Evolutionary conservation across 768 basidiomycete species (phyloP).

Genomic region (Brasilioporus rufonigricans): DNA sequence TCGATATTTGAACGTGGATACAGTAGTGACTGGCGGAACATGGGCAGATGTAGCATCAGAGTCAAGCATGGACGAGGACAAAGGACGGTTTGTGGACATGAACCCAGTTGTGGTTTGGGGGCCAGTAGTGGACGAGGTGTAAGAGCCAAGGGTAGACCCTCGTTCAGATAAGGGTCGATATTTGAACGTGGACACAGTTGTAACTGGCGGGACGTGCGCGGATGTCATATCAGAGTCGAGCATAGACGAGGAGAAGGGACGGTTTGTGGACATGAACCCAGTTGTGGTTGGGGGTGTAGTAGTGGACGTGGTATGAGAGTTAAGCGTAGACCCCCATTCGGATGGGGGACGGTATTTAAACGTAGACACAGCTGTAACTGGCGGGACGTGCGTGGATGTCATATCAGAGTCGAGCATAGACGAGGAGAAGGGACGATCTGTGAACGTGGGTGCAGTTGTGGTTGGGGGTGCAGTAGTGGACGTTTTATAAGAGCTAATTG

Average conservation of each 20-base stretch:
- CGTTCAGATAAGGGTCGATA: background rate
- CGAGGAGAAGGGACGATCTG: background rate
- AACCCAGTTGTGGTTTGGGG: background rate
- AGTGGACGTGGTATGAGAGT: background rate
- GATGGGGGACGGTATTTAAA: background rate
- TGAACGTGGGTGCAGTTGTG: background rate
- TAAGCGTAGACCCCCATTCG: too few relatives aligned
- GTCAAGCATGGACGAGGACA: background rate
- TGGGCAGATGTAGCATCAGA: background rate
- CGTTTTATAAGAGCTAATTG: too few relatives aligned
- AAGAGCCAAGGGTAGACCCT: too few relatives aligned
- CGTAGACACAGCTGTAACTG: background rate
- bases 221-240: background rate
- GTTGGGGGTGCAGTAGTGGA: too few relatives aligned
- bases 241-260: background rate
- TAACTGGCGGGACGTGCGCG: background rate
- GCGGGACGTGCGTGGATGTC: background rate
- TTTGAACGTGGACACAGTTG: constrained; percentile 1
- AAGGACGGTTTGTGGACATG: background rate
- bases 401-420: background rate
- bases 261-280: background rate
- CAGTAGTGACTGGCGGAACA: background rate
- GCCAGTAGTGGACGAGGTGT: background rate
- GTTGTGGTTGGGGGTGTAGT: background rate
- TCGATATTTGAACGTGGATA: background rate